Evolutionary conservation across 108 stramenopile species (phyloP).

Genomic region (Cylindrotheca fusiformis): DNA sequence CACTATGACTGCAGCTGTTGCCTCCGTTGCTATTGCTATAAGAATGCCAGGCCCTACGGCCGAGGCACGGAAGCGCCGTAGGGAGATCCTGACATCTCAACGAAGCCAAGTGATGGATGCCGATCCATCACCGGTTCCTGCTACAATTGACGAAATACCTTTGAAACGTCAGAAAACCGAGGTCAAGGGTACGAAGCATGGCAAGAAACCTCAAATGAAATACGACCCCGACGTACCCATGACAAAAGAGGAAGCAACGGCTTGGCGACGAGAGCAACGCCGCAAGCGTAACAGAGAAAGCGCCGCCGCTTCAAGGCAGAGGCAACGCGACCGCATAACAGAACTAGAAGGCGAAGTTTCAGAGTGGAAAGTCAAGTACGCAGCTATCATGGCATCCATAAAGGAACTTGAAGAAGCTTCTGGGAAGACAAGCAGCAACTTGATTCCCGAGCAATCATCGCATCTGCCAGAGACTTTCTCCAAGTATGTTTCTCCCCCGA

Average conservation of each 20-base stretch:
- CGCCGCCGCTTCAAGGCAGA: slow-evolving; percentile 75
- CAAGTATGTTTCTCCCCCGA: slow-evolving; percentile 26
- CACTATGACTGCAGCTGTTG: slow-evolving; percentile 24
- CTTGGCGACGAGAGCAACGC: slow-evolving; percentile 80
- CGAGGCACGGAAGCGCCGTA: slow-evolving; percentile 50
- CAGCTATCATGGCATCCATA: slow-evolving; percentile 51
- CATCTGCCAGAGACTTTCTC: slow-evolving; percentile 2
- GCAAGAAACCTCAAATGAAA: slow-evolving; percentile 77
- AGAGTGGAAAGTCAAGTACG: slow-evolving; percentile 68
- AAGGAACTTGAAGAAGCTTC: slow-evolving; percentile 40
- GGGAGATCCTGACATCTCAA: slow-evolving; percentile 44
- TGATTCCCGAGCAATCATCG: neutral
- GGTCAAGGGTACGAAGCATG: neutral
- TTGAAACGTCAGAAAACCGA: slow-evolving; percentile 1
- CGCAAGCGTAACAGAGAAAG: slow-evolving; percentile 83
- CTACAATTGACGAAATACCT: neutral
- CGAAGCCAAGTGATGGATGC: slow-evolving; percentile 12
- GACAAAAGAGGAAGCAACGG: slow-evolving; percentile 72
- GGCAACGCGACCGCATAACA: slow-evolving; percentile 76
- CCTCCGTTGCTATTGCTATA: neutral
- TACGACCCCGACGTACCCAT: slow-evolving; percentile 85
- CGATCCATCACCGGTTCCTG: neutral
- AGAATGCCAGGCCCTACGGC: slow-evolving; percentile 8
- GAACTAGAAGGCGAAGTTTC: slow-evolving; percentile 71
- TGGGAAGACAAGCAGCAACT: neutral